Evolutionary conservation across 768 basidiomycete species (phyloP), one percentile per base, ranked within the genome.

Genomic region (Lactarius sp.): DNA sequence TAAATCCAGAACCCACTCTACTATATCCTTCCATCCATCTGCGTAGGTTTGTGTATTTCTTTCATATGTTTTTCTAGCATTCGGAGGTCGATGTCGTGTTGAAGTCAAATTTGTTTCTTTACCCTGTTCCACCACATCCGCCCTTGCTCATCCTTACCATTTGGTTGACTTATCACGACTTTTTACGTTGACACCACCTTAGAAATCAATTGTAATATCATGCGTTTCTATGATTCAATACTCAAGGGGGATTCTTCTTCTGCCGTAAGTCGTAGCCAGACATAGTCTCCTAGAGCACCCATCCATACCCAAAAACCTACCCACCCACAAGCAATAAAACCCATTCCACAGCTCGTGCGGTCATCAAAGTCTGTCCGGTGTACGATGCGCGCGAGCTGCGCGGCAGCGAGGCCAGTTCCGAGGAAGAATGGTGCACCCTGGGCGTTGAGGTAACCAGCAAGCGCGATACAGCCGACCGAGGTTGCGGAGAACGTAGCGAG

Each of bases 261-360:
- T 50, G 34, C n/a, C 14, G 14, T 10, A n/a, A 54, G 2, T 54
- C 27, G 59, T 65, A 77, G 51, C 46, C 66, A 61, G 6, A 72
- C 70, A 70, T 92, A 94, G 74, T 97, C 94, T 14, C 75, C 81
- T 12, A 85, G 70, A 14, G 90, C 81, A 10, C 94, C 94, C 74
- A 84, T 82, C 90, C 90, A 94, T 13, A 96, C 76, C 85, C 87
- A 87, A 66, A 91, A 89, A 0, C 94, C 94, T 33, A 89, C 78
- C 86, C 88, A 92, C 0, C 92, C 92, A 73, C 93, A 96, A 1
- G 86, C 85, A 6, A 84, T 82, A 64, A 99, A 99, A 6, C 91
- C 91, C 65, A 80, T 81, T 94, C 94, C 97, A 71, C 94, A 97
- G 73, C 92, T 93, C 22, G 77, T 70, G 7, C 93, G 80, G 66